Base-by-base conservation (phyloP, 106 monocot species). In the Dendrobium nobile region DNA sequence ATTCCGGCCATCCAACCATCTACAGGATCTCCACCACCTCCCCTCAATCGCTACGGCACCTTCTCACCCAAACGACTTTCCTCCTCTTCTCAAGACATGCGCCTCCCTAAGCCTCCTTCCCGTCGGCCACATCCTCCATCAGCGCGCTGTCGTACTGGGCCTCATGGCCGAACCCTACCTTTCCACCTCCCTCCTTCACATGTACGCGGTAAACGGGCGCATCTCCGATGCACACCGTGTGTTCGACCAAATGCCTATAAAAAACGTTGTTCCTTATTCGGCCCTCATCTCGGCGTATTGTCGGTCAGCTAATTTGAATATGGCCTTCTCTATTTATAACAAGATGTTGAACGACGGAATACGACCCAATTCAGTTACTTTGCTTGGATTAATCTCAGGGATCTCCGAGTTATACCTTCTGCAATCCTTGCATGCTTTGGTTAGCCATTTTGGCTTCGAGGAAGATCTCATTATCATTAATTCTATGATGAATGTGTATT, bases 331-430 rank as follows among this genome's bases (percentile, higher is more conserved):
- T 0, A 41, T 86, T 76, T 91, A 59, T 41, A 79, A 67, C 20
- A 37, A 43, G 31, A 94, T 94, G 91, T 81, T 84, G 8, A 24
- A 27, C 0, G 48, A 78, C 41, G 89, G 79, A 27, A 59, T 91
- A 41, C 54, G 58, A 7, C 89, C 89, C 81, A 94, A 94, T 65
- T 86, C 89, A 2, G 80, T 94, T 22, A 94, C 94, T 9, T 10
- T 85, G 0, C 24, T 94, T 41, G 83, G 85, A 4, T 78, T 91
- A 79, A 78, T 94, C n/a, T 77, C 80, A 19, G 92, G 88, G 9
- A 44, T 83, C 16, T 75, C 54, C 2, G 28, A 48, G 41, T 37
- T 79, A 41, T 15, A 11, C n/a, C 79, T 77, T 9, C 11, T 90
- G 79, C 78, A 84, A 17, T 89, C 83, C 68, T 33, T 86, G 31